Evolutionary conservation across 805 yeast genomes (phyloP), one percentile per base, ranked within the genome.

Genomic region (Barnettozyma sp.): DNA sequence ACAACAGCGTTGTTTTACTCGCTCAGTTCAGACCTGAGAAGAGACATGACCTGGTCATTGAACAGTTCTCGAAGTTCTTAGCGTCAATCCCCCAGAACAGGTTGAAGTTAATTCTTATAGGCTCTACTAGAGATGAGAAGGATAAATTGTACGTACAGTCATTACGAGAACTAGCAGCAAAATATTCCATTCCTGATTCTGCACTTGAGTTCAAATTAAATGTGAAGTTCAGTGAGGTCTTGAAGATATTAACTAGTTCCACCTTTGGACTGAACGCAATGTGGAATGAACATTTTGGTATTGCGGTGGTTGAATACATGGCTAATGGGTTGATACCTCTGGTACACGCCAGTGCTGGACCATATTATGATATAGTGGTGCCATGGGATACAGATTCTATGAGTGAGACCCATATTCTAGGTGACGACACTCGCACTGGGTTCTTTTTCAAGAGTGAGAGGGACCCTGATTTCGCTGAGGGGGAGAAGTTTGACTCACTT

Each of bases 261-360:
- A 72, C 77, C 18, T 77, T 75, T 50, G 98, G 98, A 5, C 65
- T 92, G 26, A 90, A 92, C 52, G 87, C 95, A 21, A 92, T 92
- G 99, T 92, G 98, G 98, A 92, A 92, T 60, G 99, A 92, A 63
- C 99, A 92, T 63, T 92, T 92, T 58, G 99, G 99, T 14, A 92
- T 92, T 50, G 90, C 95, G 2, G 90, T 92, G 5, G 98, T 92
- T 7, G 99, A 92, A 58, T 85, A 87, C 55, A 66, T 83, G 62
- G 79, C 90, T 2, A 72, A 82, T 36, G 97, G 97, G 0, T 69
- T 82, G 19, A 74, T 92, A 13, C 97, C 98, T 1, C 62, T 92
- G 3, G 92, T 78, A 4, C 97, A 94, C 59, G 94, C 94, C 4
- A 82, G 94, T 35, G 98, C 96, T 0, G 99, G 99, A 1, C 99